These are phyloP conservation scores for Pseudoscleropodium purum DNA, from an alignment of 225 moss, liverwort and hornwort species.

Conservation along the genomic window DNA sequence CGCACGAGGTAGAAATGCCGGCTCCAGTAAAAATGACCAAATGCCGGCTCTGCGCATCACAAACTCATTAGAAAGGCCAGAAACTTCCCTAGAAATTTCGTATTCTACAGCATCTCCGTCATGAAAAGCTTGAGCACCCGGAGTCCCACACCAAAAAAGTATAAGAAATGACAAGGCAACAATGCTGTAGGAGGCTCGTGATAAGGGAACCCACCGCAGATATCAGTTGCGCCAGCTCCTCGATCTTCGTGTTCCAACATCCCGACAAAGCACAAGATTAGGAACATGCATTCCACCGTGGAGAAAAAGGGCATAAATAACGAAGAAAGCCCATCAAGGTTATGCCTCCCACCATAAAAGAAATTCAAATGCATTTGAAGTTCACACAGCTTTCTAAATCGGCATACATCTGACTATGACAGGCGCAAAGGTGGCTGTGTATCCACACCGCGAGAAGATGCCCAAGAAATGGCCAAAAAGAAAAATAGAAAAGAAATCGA, in stretches of 20 bases:
- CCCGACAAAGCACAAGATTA: conserved; percentile 15
- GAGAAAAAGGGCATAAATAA: not conserved
- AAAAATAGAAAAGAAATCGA: not conserved
- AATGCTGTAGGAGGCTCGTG: not conserved
- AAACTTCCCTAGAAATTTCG: not conserved
- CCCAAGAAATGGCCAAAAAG: not conserved
- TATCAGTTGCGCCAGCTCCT: conserved; percentile 42
- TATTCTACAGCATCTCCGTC: not conserved
- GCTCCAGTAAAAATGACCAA: conserved; percentile 85
- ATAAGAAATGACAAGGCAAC: not conserved
- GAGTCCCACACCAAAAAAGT: not conserved
- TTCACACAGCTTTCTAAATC: not conserved
- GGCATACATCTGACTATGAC: not conserved
- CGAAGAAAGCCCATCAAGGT: not conserved
- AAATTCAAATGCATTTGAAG: not conserved
- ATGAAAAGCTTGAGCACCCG: not conserved
- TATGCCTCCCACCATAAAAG: not conserved
- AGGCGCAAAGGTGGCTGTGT: not conserved
- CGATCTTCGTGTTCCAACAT: conserved; percentile 32
- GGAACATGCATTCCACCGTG: not conserved
- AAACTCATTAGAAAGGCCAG: not conserved
- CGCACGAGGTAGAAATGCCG: conserved; percentile 81
- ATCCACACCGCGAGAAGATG: not conserved
- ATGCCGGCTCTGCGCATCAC: conserved; percentile 62
- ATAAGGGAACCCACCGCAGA: conserved; percentile 18